Base-by-base conservation (phyloP, 2,329 filamentous ascomycete species). In the Diaporthe sp. region DNA sequence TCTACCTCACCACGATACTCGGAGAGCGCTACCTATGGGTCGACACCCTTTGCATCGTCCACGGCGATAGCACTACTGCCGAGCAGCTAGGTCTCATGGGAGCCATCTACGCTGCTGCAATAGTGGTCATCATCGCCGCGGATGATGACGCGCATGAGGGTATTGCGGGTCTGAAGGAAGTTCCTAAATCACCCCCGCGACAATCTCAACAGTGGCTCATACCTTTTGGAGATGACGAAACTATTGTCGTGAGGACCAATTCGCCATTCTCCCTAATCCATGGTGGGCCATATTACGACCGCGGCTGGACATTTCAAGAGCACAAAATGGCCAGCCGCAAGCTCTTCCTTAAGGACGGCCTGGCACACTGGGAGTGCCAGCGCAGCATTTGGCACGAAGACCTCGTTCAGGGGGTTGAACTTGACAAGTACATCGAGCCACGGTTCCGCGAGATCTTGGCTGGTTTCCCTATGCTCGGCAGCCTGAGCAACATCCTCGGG, bases 21-120 rank as follows among this genome's bases (percentile, higher is more conserved):
- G 71, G 70, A 0, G 68, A 81, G 12, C 60, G 73, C 0, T 83
- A 81, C 68, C 61, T 83, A 1, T 83, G 82, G 82, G 80, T 82
- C 40, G 81, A 83, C 77, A 77, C 79, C 35, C 74, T 83, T 1
- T 83, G 82, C 50, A 82, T 83, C n/a, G 75, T 81, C 50, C 82
- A 83, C 55, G 78, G 80, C 47, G 76, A 77, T 12, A 17, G 3
- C 19, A 25, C n/a, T 35, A 66, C 61, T 33, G n/a, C 61, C 17
- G 5, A 57, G 13, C 50, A 70, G 50, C 35, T 70, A 10, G n/a
- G 50, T 4, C 25, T 58, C 15, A 58, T 70, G 52, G 52, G 67
- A 17, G 67, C 78, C 60, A 70, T 81, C 79, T 69, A 76, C 77
- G 45, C 80, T 77, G 45, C 77, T 47, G 50, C 76, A 67, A 38